phyloP scores from a whole-genome alignment of 176 grass and related monocot genomes.

The Zea mays region Zm-B73-REFERENCE-NAM-5.0 NC_050102.1:171018001-171018500 shows the following conservation, averaged over 20 bases:
- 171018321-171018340: no score
- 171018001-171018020: conserved; percentile 23
- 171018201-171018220: not conserved
- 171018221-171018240: no score
- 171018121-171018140: no score
- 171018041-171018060: not conserved
- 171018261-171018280: no score
- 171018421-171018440: no score
- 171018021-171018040: not conserved
- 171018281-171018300: no score
- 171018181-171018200: not conserved
- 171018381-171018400: no score
- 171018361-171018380: no score
- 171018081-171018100: not conserved
- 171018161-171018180: not conserved
- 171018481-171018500: not conserved
- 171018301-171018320: no score
- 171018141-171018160: not conserved
- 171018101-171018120: not conserved
- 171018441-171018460: no score
- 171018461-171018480: not conserved
- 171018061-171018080: not conserved
- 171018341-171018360: no score
- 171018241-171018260: not conserved
- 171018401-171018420: no score